Percentiles rank a stretch among this genome's conserved stretches.
phyloP scores from a whole-genome alignment of 140 eudicot species.

The Senecio squalidus region DNA sequence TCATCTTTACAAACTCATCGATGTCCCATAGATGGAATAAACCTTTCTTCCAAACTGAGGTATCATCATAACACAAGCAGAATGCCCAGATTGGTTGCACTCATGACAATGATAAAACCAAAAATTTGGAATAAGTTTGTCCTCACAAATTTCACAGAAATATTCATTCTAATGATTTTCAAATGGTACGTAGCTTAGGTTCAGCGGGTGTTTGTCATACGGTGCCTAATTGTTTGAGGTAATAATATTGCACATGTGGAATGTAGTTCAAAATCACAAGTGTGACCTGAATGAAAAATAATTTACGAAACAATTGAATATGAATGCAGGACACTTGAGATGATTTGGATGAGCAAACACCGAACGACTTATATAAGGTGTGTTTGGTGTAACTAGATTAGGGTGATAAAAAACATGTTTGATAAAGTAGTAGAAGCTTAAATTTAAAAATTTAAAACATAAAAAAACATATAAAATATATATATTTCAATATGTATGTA shows the following conservation, averaged over 20 bases:
- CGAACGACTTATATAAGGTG: no score
- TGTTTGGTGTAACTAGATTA: no score
- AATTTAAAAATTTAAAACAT: no score
- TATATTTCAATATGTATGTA: no score
- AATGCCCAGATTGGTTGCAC: neutral
- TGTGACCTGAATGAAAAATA: no score
- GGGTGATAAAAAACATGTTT: no score
- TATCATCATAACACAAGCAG: neutral
- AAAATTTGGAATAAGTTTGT: neutral
- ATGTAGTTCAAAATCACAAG: neutral
- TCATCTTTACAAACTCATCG: neutral
- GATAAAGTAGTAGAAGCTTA: no score
- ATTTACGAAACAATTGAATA: no score
- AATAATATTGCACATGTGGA: neutral
- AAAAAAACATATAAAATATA: no score
- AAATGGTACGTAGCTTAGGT: neutral
- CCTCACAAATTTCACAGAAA: constrained; percentile 1
- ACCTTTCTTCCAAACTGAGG: neutral
- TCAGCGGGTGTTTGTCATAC: neutral
- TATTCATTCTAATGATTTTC: neutral
- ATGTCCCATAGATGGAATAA: neutral
- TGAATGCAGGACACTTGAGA: no score
- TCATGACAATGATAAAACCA: neutral
- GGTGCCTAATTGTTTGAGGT: neutral
- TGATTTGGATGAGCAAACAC: no score